Evolutionary conservation across 2,329 filamentous ascomycete genomes (phyloP).

Genomic region (Cryphonectria nitschkei): DNA sequence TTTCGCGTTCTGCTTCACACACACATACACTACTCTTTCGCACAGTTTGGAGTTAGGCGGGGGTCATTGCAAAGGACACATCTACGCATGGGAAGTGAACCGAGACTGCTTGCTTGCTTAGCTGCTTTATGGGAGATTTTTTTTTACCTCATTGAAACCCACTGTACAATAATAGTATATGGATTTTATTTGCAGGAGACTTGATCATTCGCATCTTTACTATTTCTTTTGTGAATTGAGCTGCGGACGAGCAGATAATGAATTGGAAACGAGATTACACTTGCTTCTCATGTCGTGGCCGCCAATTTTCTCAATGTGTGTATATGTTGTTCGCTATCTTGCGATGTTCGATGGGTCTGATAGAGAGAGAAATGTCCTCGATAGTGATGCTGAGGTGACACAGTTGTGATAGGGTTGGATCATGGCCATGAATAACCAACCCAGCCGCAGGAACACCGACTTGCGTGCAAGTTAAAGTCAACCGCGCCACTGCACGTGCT

Average conservation of each 20-base stretch:
- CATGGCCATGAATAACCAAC: no score
- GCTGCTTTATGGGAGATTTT: conserved; percentile 6
- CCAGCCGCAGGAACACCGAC: no score
- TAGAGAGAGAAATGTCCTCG: not conserved
- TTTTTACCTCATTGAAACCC: conserved; percentile 16
- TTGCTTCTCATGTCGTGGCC: not conserved
- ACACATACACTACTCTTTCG: conserved; percentile 21
- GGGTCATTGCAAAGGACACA: conserved; percentile 10
- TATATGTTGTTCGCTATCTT: not conserved
- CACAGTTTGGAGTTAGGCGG: conserved; percentile 27
- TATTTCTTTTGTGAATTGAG: not conserved
- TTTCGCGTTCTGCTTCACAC: conserved; percentile 6
- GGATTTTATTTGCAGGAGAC: not conserved
- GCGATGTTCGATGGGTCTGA: not conserved
- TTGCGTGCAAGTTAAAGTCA: no score
- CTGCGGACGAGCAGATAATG: conserved; percentile 6
- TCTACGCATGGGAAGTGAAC: conserved; percentile 5
- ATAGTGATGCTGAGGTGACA: not conserved
- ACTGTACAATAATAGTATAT: conserved; percentile 20
- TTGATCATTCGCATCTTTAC: not conserved
- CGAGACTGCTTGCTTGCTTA: conserved; percentile 9
- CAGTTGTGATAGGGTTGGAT: no score
- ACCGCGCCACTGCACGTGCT: no score
- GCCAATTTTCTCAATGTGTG: not conserved
- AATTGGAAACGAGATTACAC: not conserved